Evolutionary conservation across 257 asterid genomes (phyloP), one percentile per base, ranked within the genome.

Genomic region (Marsdenia floribunda): DNA sequence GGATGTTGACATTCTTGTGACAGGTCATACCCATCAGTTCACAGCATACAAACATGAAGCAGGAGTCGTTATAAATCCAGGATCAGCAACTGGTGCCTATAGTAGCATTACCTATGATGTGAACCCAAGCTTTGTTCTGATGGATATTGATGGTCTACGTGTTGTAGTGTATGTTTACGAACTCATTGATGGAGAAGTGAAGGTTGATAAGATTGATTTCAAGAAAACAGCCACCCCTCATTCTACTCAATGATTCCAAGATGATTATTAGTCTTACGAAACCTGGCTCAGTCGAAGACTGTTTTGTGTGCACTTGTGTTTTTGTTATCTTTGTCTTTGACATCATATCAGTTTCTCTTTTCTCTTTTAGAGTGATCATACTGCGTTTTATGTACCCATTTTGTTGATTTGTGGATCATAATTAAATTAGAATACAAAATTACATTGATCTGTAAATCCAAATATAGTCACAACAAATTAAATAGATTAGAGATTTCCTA

Each of bases 41-140:
- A 93, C 96, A 24, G 97, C 98, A 37, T 93, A 93, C 87, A 93
- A 93, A 74, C 98, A 93, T 9, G 98, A 93, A 86, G 98, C 94
- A 12, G 98, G 98, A 14, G 98, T 93, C 21, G 98, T 94, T 50
- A 94, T 94, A 53, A 94, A 94, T 79, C 98, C 98, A 0, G 98
- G 98, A 42, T 94, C 98, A 59, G 97, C 97, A 14, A 94, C 97
- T 12, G 98, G 98, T 58, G 97, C 98, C 76, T 88, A 90, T 79
- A 94, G 98, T 83, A 90, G 97, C 89, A 89, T 90, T 88, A 94
- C 97, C 49, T 94, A 90, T 65, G 98, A 94, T 75, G 97, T 89
- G 76, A 94, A 92, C 82, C 98, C 98, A 0, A 94, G 97, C 89
- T 94, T 93, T 61, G 97, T 93, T 77, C 96, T 93, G 76, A 93